Evolutionary conservation across 768 basidiomycete species (phyloP).

Genomic region (Candolleomyces eurysporus): DNA sequence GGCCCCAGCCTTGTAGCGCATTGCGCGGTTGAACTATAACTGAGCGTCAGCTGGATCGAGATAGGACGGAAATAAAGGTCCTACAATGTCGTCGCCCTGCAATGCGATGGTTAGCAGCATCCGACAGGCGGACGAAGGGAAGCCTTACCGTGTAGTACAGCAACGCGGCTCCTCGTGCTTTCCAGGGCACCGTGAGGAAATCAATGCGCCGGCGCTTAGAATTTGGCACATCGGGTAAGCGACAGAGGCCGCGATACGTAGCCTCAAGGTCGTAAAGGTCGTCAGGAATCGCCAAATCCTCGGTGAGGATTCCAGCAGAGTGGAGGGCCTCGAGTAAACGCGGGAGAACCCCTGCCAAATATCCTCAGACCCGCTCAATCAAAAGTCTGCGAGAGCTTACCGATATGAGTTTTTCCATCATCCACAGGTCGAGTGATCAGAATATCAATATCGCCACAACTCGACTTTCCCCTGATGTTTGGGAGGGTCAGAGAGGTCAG

Average conservation of each 20-base stretch:
- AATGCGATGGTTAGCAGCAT: constrained; percentile 3
- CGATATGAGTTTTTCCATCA: constrained; percentile 75
- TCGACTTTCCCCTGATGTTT: constrained; percentile 63
- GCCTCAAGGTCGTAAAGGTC: constrained; percentile 68
- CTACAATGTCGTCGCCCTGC: constrained; percentile 86
- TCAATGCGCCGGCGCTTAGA: constrained; percentile 74
- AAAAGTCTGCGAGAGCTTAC: constrained; percentile 33
- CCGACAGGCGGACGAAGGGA: neutral
- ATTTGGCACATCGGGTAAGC: constrained; percentile 39
- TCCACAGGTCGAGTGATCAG: constrained; percentile 72
- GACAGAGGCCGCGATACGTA: constrained; percentile 81
- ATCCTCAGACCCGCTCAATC: neutral
- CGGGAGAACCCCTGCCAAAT: constrained; percentile 53
- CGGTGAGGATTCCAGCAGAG: constrained; percentile 62
- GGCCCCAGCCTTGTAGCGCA: constrained; percentile 79
- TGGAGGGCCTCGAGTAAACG: constrained; percentile 58
- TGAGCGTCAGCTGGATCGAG: neutral
- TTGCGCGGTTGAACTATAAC: constrained; percentile 83
- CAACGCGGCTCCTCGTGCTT: constrained; percentile 75
- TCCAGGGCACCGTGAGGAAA: constrained; percentile 80
- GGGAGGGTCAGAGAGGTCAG: neutral
- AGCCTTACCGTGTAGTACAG: constrained; percentile 84
- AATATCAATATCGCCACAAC: constrained; percentile 92
- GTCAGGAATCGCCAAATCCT: constrained; percentile 74
- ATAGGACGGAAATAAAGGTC: constrained; percentile 1